Evolutionary conservation across 306 rosid genomes (phyloP).

Genomic region (Fagus sylvatica): DNA sequence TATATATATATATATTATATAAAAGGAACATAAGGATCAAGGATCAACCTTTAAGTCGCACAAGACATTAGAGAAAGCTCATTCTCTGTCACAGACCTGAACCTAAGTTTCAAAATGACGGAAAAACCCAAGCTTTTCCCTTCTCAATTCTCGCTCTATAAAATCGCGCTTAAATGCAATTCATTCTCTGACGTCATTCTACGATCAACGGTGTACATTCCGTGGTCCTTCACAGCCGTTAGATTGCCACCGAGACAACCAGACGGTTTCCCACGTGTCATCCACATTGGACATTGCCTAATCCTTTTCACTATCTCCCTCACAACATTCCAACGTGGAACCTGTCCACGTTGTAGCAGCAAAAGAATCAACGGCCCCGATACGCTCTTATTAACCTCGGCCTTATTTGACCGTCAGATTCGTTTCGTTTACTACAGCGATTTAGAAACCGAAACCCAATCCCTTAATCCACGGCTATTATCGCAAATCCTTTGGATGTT

Average conservation of each 20-base stretch:
- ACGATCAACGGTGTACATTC: constrained; percentile 10
- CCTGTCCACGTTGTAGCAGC: neutral
- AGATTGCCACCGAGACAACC: neutral
- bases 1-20: too few relatives aligned
- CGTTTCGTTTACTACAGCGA: neutral
- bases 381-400: neutral
- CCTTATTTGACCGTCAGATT: constrained; percentile 1
- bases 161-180: constrained; percentile 20
- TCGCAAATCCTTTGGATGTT: neutral
- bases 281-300: constrained; percentile 28
- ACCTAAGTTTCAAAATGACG: neutral
- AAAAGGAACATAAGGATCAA: too few relatives aligned
- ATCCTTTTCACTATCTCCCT: neutral
- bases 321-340: constrained; percentile 10
- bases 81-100: neutral
- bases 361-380: neutral
- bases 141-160: neutral
- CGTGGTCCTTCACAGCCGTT: constrained; percentile 27
- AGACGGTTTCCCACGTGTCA: constrained; percentile 14
- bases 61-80: neutral
- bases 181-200: constrained; percentile 15
- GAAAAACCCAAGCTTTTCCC: constrained; percentile 7
- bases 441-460: constrained; percentile 13
- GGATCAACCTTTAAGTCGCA: neutral
- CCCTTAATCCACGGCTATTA: neutral